phyloP scores from a whole-genome alignment of 441 rosid species.

The Erodium texanum region DNA sequence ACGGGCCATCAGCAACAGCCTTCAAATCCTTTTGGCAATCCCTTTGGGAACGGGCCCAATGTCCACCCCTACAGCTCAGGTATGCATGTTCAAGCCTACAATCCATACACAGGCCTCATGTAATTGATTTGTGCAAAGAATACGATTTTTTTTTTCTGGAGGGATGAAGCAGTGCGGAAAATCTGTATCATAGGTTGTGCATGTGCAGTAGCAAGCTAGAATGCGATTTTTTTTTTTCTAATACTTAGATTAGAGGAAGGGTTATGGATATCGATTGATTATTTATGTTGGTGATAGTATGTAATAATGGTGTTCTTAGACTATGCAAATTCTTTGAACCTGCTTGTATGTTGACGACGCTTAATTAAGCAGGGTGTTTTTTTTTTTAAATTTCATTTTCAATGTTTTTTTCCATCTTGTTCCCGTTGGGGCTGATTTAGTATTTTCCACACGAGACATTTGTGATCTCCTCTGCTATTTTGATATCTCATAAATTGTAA shows the following conservation, averaged over 20 bases:
- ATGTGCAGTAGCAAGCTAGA: conserved; percentile 40
- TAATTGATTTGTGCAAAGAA: conserved; percentile 15
- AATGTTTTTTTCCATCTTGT: too few relatives aligned
- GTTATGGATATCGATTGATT: conserved; percentile 3
- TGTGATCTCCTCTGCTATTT: neutral
- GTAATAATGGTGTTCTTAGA: neutral
- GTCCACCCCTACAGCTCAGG: conserved; percentile 51
- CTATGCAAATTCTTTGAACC: conserved; percentile 3
- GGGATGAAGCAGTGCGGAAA: neutral
- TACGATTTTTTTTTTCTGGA: too few relatives aligned
- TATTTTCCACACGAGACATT: neutral
- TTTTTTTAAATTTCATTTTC: too few relatives aligned
- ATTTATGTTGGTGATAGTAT: neutral
- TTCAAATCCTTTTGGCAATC: conserved; percentile 50
- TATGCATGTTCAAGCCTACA: conserved; percentile 60
- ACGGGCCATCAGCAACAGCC: conserved; percentile 19
- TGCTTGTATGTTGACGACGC: neutral
- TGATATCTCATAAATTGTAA: neutral
- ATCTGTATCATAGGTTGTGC: conserved; percentile 40
- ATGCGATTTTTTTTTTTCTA: conserved; percentile 33
- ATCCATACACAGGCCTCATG: conserved; percentile 56
- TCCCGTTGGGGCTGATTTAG: too few relatives aligned
- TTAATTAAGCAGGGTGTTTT: too few relatives aligned
- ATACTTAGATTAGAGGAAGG: conserved; percentile 26
- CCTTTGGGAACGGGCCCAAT: conserved; percentile 35